A percentile compares a stretch with the other conserved stretches of the same genome.
Evolutionary conservation across 2,329 filamentous ascomycete genomes (phyloP).

Genomic region (Neopestalotiopsis sp.): DNA sequence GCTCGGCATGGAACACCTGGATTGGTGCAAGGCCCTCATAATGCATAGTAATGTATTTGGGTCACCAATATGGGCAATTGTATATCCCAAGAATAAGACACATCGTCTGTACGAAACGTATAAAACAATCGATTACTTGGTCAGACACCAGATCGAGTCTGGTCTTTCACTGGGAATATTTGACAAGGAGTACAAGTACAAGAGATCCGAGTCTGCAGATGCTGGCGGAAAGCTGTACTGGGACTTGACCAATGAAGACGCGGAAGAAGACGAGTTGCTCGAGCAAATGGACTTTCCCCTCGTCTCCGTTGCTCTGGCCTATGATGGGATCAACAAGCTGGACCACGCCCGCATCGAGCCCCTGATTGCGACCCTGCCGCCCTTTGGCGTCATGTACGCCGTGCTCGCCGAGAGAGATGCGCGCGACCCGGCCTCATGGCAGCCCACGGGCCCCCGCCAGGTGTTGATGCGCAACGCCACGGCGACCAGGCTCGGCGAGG

Average conservation of each 20-base stretch:
- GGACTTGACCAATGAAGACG: conserved; percentile 22
- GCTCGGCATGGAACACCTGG: conserved; percentile 27
- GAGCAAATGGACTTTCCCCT: conserved; percentile 39
- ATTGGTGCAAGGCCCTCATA: conserved; percentile 31
- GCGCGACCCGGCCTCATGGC: conserved; percentile 30
- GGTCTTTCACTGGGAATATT: conserved; percentile 23
- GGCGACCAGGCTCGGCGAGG: conserved; percentile 31
- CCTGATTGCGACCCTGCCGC: conserved; percentile 17
- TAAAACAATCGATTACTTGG: conserved; percentile 20
- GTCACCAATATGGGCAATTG: conserved; percentile 26
- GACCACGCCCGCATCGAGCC: conserved; percentile 20
- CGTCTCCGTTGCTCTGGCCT: conserved; percentile 35
- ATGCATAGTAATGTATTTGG: conserved; percentile 31
- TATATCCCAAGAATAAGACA: conserved; percentile 25
- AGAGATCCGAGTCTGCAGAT: conserved; percentile 28
- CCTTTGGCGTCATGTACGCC: conserved; percentile 14
- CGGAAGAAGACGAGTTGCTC: conserved; percentile 24
- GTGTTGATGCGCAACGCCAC: conserved; percentile 33
- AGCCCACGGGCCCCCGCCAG: conserved; percentile 31
- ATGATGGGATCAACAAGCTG: conserved; percentile 27
- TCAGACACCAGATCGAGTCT: conserved; percentile 27
- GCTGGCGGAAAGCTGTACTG: conserved; percentile 34
- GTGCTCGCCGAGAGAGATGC: conserved; percentile 23
- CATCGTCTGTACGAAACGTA: conserved; percentile 23
- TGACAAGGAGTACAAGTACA: conserved; percentile 26